Percentiles rank a stretch among this genome's conserved stretches.
Conservation (phyloP, 352 stramenopile genomes). For the Phytophthora colocasiae region DNA sequence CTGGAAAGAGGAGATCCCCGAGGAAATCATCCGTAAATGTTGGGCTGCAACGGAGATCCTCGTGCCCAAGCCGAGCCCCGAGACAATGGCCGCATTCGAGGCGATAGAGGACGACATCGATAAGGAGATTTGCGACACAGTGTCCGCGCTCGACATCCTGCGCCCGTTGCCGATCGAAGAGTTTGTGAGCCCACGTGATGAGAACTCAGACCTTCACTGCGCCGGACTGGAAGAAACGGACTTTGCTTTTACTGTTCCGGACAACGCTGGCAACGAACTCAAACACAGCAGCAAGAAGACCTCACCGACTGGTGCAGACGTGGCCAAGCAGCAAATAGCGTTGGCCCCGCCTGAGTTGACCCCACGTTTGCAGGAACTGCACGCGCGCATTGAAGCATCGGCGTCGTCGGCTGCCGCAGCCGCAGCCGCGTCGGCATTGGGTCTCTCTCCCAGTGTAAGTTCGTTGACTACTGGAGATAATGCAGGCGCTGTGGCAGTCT, state of each 20-base stretch:
- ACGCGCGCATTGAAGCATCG: slow-evolving; percentile 42
- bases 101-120: slow-evolving; percentile 52
- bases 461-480: slow-evolving; percentile 38
- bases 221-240: slow-evolving; percentile 50
- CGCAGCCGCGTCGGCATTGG: slow-evolving; percentile 17
- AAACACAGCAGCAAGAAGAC: slow-evolving; percentile 36
- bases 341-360: slow-evolving; percentile 27
- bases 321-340: slow-evolving; percentile 19
- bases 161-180: slow-evolving; percentile 57
- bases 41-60: slow-evolving; percentile 48
- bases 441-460: slow-evolving; percentile 23
- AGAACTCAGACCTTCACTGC: slow-evolving; percentile 55
- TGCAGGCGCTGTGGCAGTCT: slow-evolving; percentile 6
- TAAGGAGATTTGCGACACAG: slow-evolving; percentile 57
- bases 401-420: slow-evolving; percentile 28
- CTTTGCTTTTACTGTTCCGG: slow-evolving; percentile 49
- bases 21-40: slow-evolving; percentile 49
- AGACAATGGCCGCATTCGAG: slow-evolving; percentile 41
- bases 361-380: slow-evolving; percentile 46
- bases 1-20: slow-evolving; percentile 48
- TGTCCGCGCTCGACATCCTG: slow-evolving; percentile 45
- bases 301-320: slow-evolving; percentile 26
- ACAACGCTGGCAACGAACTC: slow-evolving; percentile 19
- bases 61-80: slow-evolving; percentile 19
- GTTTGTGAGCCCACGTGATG: slow-evolving; percentile 54